phyloP scores from a whole-genome alignment of 2,329 filamentous ascomycete species.

The Paramyrothecium sp. region DNA sequence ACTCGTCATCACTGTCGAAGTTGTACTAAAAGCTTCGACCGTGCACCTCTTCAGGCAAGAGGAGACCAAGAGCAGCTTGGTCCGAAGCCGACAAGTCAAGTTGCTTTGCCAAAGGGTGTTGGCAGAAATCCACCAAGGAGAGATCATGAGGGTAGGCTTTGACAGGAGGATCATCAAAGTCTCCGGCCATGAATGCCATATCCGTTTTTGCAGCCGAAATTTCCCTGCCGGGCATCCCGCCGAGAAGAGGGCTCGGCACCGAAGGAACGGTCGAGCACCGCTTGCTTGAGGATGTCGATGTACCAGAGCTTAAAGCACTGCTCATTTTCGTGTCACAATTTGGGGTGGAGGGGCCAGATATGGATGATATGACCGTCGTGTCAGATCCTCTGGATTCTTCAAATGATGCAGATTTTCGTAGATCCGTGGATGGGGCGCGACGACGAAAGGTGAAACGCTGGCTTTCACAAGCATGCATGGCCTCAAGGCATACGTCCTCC shows the following conservation, averaged over 20 bases:
- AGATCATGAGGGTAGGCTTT: constrained; percentile 31
- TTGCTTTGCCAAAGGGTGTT: constrained; percentile 33
- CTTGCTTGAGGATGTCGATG: not conserved
- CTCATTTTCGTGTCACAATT: constrained; percentile 8
- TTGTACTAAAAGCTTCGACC: constrained; percentile 35
- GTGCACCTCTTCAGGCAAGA: constrained; percentile 29
- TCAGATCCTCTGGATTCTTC: constrained; percentile 1
- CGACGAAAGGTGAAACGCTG: not conserved
- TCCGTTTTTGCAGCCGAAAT: constrained; percentile 36
- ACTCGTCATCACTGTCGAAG: constrained; percentile 31
- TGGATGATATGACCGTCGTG: not conserved
- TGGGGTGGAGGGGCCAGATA: not conserved
- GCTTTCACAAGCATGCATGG: constrained; percentile 17
- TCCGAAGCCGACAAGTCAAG: constrained; percentile 23
- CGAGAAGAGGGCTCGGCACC: constrained; percentile 40
- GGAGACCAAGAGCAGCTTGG: constrained; percentile 29
- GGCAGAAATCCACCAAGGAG: constrained; percentile 29
- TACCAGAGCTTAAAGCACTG: constrained; percentile 4
- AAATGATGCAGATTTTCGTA: constrained; percentile 7
- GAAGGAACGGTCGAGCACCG: constrained; percentile 6
- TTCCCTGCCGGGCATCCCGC: constrained; percentile 36
- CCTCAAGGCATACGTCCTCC: constrained; percentile 24
- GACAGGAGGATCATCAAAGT: constrained; percentile 25
- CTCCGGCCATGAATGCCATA: constrained; percentile 29
- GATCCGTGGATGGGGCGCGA: constrained; percentile 4